These are phyloP conservation scores for Alternaria sp. DNA, from an alignment of 2,329 filamentous ascomycete genomes.

Conservation along the genomic window DNA sequence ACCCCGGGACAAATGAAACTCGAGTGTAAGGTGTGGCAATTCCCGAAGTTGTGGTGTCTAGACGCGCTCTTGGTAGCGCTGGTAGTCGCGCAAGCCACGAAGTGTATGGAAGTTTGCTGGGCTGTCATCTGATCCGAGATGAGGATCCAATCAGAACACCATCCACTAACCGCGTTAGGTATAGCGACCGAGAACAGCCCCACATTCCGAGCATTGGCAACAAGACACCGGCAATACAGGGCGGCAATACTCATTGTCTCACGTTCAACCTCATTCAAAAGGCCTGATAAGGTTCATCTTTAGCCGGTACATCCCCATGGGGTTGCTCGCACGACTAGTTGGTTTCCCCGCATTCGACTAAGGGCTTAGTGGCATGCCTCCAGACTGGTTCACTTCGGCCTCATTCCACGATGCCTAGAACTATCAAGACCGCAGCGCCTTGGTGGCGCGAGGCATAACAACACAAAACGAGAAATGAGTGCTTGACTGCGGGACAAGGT, in stretches of 20 bases:
- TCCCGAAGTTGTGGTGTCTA: not conserved
- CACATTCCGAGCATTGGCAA: not conserved
- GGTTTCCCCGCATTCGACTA: constrained; percentile 2
- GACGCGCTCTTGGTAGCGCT: not conserved
- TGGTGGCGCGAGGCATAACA: not conserved
- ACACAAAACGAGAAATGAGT: not conserved
- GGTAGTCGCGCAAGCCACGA: not conserved
- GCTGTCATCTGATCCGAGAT: not conserved
- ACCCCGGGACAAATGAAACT: not conserved
- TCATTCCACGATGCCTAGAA: not conserved
- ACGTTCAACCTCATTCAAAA: not conserved
- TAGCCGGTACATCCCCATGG: constrained; percentile 12
- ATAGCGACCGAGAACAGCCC: not conserved
- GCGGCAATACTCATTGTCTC: not conserved
- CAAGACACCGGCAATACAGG: not conserved
- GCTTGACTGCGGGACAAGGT: constrained; percentile 10
- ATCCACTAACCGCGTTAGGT: not conserved
- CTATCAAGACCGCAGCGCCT: not conserved
- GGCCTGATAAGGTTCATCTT: not conserved
- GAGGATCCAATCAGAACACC: not conserved
- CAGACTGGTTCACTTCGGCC: not conserved
- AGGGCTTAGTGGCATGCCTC: not conserved
- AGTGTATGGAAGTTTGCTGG: not conserved
- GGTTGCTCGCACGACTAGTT: not conserved
- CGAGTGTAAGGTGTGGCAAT: not conserved